phyloP scores from a whole-genome alignment of 1,284 basidiomycete genomes.

The Marasmius fiardii region DNA sequence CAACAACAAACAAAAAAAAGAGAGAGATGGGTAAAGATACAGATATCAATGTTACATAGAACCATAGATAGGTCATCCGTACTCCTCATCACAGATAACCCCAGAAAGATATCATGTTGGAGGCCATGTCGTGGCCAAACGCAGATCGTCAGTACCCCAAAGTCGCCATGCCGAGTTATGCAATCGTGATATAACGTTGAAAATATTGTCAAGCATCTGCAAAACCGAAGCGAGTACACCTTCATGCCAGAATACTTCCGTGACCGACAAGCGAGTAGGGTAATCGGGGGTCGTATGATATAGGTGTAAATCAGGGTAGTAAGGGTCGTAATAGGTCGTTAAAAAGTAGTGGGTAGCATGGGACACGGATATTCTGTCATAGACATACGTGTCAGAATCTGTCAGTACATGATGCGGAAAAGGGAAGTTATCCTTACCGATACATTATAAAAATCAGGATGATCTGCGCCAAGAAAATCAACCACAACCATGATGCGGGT shows the following conservation, averaged over 20 bases:
- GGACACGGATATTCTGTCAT: slow-evolving; percentile 27
- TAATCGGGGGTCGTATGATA: slow-evolving; percentile 47
- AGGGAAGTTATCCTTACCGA: slow-evolving; percentile 25
- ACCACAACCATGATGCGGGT: slow-evolving; percentile 22
- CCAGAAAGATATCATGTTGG: slow-evolving; percentile 28
- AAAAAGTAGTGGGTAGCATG: slow-evolving; percentile 36
- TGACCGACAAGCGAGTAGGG: slow-evolving; percentile 26
- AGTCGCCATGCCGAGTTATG: slow-evolving; percentile 30
- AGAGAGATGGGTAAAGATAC: background rate
- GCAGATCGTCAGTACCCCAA: slow-evolving; percentile 24
- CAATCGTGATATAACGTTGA: slow-evolving; percentile 23
- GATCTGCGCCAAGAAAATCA: slow-evolving; percentile 27
- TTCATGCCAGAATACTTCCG: slow-evolving; percentile 24
- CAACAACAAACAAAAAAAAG: too few species aligned
- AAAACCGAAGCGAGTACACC: slow-evolving; percentile 26
- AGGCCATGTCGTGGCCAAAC: slow-evolving; percentile 29
- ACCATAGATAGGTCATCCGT: too few species aligned
- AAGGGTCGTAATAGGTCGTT: slow-evolving; percentile 69
- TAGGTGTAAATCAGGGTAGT: slow-evolving; percentile 63
- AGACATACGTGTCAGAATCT: slow-evolving; percentile 11
- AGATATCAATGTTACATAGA: background rate
- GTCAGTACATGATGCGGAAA: too few species aligned
- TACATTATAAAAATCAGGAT: slow-evolving; percentile 34
- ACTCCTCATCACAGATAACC: background rate
- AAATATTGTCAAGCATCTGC: slow-evolving; percentile 27